These are phyloP conservation scores for Eucalyptus lansdowneana DNA, from an alignment of 345 rosid species.

Conservation along the genomic window DNA sequence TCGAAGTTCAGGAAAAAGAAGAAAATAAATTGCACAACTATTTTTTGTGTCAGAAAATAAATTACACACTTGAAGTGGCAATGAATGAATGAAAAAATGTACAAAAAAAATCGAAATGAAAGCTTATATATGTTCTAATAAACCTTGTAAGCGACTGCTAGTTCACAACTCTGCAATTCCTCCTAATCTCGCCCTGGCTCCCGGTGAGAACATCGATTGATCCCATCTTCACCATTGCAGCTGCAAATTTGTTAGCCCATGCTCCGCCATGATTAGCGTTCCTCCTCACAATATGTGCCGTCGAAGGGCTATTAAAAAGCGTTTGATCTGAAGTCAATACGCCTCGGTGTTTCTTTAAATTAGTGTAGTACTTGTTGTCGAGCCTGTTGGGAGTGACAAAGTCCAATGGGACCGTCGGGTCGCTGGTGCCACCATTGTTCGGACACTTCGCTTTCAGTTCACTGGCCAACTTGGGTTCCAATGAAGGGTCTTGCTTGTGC, in stretches of 20 bases:
- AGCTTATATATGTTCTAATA: not conserved
- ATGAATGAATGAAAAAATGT: not conserved
- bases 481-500: not conserved
- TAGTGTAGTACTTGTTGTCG: not conserved
- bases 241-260: not conserved
- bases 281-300: not conserved
- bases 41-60: no score
- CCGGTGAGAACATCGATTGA: slow-evolving; percentile 7
- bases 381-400: not conserved
- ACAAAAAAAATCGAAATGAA: not conserved
- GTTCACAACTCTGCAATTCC: not conserved
- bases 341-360: not conserved
- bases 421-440: not conserved
- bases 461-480: not conserved
- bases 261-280: not conserved
- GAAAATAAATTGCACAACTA: no score
- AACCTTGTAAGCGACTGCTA: no score
- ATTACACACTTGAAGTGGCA: not conserved
- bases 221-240: not conserved
- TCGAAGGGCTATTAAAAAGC: not conserved
- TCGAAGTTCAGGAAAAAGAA: not conserved
- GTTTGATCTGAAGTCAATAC: not conserved
- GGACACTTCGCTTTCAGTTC: not conserved
- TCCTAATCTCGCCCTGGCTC: slow-evolving; percentile 3
- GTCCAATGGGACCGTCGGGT: not conserved